These are phyloP conservation scores for Fomitopsis betulina DNA, from an alignment of 1,284 basidiomycete species.

Conservation along the genomic window DNA sequence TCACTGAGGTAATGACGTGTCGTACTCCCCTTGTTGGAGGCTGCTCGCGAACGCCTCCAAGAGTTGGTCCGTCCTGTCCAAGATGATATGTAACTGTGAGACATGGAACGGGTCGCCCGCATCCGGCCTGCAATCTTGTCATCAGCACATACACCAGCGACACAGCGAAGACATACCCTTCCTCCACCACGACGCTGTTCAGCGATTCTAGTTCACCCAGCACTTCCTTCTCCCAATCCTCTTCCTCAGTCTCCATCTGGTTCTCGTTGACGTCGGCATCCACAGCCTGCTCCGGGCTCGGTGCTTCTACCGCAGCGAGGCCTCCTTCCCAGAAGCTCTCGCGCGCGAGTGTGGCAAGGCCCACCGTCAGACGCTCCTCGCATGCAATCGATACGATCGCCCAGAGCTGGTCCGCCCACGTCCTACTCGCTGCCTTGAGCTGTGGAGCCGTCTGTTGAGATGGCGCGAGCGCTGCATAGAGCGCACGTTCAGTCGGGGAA, in stretches of 20 bases:
- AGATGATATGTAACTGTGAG: conserved; percentile 83
- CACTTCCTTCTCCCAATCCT: conserved; percentile 63
- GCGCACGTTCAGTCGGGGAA: conserved; percentile 71
- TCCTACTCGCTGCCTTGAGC: conserved; percentile 75
- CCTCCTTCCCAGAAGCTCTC: conserved; percentile 62
- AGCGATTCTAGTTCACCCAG: conserved; percentile 47
- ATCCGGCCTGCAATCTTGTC: conserved; percentile 39
- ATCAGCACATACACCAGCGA: background rate
- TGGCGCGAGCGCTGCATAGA: conserved; percentile 88
- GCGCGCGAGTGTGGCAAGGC: conserved; percentile 50
- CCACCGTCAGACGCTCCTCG: conserved; percentile 72
- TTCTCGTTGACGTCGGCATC: conserved; percentile 11
- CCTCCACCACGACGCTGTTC: conserved; percentile 45
- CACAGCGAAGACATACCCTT: conserved; percentile 43
- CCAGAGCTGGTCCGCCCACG: conserved; percentile 97
- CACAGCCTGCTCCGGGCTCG: conserved; percentile 31
- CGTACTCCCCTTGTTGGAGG: conserved; percentile 47
- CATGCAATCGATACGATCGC: conserved; percentile 83
- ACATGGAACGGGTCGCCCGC: conserved; percentile 84
- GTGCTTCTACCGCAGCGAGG: conserved; percentile 33
- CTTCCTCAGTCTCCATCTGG: conserved; percentile 40
- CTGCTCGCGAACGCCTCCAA: conserved; percentile 71
- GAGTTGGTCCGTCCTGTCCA: conserved; percentile 65
- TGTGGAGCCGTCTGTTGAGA: conserved; percentile 70
- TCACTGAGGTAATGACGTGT: conserved; percentile 56